Percentiles rank a stretch among this genome's conserved stretches.
phyloP scores from a whole-genome alignment of 306 rosid genomes.

The Prunus armeniaca region DNA sequence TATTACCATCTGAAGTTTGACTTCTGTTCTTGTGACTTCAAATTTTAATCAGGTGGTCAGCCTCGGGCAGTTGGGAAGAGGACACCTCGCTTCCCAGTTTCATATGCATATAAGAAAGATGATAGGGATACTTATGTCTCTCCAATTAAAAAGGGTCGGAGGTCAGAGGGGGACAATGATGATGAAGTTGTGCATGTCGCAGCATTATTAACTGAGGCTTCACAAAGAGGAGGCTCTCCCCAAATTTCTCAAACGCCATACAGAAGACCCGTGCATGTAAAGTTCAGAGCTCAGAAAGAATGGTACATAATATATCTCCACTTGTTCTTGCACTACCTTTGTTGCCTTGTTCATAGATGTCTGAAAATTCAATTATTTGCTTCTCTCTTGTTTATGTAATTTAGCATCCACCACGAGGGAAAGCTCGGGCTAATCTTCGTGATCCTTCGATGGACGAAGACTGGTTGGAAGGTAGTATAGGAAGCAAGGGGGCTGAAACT shows the following conservation, averaged over 20 bases:
- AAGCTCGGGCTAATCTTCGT: slow-evolving; percentile 39
- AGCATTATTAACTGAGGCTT: slow-evolving; percentile 63
- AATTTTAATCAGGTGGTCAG: slow-evolving; percentile 47
- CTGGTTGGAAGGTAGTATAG: slow-evolving; percentile 61
- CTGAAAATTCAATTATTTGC: slow-evolving; percentile 10
- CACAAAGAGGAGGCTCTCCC: slow-evolving; percentile 66
- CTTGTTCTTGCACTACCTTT: background rate
- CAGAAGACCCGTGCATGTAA: slow-evolving; percentile 39
- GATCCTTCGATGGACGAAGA: slow-evolving; percentile 48
- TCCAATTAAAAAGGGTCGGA: slow-evolving; percentile 41
- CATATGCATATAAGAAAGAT: slow-evolving; percentile 45
- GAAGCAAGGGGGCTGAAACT: slow-evolving; percentile 70
- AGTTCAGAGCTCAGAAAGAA: slow-evolving; percentile 48
- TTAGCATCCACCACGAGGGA: slow-evolving; percentile 43
- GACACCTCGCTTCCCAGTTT: slow-evolving; percentile 73
- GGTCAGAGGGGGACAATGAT: slow-evolving; percentile 47
- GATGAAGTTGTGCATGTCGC: slow-evolving; percentile 57
- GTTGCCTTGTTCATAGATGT: slow-evolving; percentile 13
- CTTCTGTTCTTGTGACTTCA: slow-evolving; percentile 22
- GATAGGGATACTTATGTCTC: slow-evolving; percentile 38
- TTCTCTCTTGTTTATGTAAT: slow-evolving; percentile 25
- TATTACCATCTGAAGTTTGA: slow-evolving; percentile 12
- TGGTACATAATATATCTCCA: slow-evolving; percentile 28
- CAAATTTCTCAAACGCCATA: slow-evolving; percentile 43
- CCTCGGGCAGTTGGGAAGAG: slow-evolving; percentile 82